phyloP scores from a whole-genome alignment of 345 rosid genomes.

The Bruguiera parviflora region DNA sequence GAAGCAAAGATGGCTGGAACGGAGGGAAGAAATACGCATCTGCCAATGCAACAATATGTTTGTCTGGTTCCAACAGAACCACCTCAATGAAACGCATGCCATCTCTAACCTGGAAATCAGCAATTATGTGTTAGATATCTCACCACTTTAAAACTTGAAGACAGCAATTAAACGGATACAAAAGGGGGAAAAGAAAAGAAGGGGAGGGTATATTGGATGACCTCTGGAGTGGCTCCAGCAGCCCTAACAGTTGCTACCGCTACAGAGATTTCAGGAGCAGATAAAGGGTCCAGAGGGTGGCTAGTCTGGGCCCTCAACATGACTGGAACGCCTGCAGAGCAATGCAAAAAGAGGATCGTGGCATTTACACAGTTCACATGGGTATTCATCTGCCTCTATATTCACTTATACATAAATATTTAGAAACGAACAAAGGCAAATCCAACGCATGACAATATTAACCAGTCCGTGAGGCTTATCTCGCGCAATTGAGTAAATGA shows the following conservation, averaged over 20 bases:
- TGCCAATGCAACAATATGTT: constrained; percentile 76
- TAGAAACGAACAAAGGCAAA: too few species aligned
- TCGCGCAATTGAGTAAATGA: too few species aligned
- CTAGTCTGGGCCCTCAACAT: constrained; percentile 76
- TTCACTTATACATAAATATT: too few species aligned
- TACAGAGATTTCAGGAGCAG: constrained; percentile 83
- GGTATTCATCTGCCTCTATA: too few species aligned
- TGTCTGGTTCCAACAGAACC: constrained; percentile 78
- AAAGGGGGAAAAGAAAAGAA: not conserved
- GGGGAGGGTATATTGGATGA: constrained; percentile 16
- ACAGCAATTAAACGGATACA: not conserved
- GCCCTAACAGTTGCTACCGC: constrained; percentile 92
- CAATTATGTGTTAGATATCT: constrained; percentile 14
- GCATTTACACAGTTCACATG: too few species aligned
- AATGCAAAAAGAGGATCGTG: constrained; percentile 8
- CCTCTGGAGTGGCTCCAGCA: constrained; percentile 95
- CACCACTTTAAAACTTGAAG: constrained; percentile 3
- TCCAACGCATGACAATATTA: too few species aligned
- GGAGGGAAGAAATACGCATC: constrained; percentile 97
- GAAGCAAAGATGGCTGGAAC: constrained; percentile 83
- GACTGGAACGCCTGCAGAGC: constrained; percentile 45
- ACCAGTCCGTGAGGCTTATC: too few species aligned
- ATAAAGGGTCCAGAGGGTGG: constrained; percentile 84
- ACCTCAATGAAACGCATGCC: constrained; percentile 89
- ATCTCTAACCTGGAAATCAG: constrained; percentile 67